These are phyloP conservation scores for Nicotiana paniculata DNA, from an alignment of 257 asterid genomes.

Conservation along the genomic window DNA sequence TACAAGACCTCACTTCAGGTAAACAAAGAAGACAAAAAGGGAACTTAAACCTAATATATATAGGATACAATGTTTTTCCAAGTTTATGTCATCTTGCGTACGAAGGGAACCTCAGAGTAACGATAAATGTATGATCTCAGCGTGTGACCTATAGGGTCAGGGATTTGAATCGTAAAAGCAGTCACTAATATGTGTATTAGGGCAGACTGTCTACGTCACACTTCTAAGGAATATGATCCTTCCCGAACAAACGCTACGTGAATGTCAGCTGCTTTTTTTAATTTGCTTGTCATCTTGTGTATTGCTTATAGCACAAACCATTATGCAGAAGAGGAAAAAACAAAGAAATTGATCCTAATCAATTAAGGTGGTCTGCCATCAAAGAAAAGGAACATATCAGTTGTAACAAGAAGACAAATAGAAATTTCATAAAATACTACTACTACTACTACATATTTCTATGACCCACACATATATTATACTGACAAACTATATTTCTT, in stretches of 20 bases:
- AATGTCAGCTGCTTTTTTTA: no score
- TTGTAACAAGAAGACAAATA: background rate
- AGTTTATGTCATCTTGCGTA: background rate
- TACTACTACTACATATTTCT: no score
- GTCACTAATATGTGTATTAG: no score
- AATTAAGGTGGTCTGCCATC: constrained; percentile 16
- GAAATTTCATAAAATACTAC: background rate
- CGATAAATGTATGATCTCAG: no score
- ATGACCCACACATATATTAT: no score
- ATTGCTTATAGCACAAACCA: background rate
- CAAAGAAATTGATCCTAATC: background rate
- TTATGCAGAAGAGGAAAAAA: background rate
- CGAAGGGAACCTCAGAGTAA: no score
- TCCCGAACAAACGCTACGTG: no score
- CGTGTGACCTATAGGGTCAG: no score
- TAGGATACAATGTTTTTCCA: background rate
- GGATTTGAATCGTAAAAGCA: no score
- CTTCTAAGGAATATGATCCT: rapidly evolving
- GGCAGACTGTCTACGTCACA: no score
- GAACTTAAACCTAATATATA: background rate
- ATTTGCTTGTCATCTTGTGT: background rate
- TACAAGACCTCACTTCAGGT: background rate
- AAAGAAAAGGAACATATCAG: background rate
- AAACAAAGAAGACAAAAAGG: background rate
- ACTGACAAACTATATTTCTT: no score